Conservation (phyloP, 1,284 basidiomycete genomes). For the Fomitopsis pinicola region DNA sequence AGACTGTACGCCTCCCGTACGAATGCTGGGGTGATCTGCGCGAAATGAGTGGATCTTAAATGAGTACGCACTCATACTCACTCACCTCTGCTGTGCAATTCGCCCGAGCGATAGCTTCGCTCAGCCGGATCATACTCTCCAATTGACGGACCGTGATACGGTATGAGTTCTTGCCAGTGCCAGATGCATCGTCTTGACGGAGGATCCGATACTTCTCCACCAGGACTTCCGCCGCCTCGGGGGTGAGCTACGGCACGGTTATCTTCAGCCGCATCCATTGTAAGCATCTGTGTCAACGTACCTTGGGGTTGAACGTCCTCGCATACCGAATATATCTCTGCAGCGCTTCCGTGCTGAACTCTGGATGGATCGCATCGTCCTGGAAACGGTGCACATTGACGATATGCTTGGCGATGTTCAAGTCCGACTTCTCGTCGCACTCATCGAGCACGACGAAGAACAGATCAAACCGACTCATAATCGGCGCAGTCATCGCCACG, state of each 20-base stretch:
- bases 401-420: slow-evolving; percentile 95
- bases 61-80: neutral
- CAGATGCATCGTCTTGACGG: slow-evolving; percentile 88
- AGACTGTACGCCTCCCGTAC: slow-evolving; percentile 95
- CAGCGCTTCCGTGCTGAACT: slow-evolving; percentile 95
- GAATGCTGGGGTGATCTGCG: slow-evolving; percentile 84
- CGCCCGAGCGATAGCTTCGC: slow-evolving; percentile 95
- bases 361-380: slow-evolving; percentile 91
- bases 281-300: slow-evolving; percentile 35
- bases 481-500: slow-evolving; percentile 97
- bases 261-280: slow-evolving; percentile 31
- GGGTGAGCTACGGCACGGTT: slow-evolving; percentile 63
- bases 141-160: slow-evolving; percentile 95
- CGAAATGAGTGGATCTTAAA: neutral
- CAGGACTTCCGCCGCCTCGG: slow-evolving; percentile 88
- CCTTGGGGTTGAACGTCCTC: slow-evolving; percentile 95
- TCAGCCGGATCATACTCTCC: slow-evolving; percentile 96
- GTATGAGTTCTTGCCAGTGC: slow-evolving; percentile 88
- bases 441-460: slow-evolving; percentile 99
- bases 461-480: slow-evolving; percentile 99
- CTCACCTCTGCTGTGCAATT: slow-evolving; percentile 87
- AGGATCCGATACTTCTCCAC: slow-evolving; percentile 96
- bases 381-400: slow-evolving; percentile 97
- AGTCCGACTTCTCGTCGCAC: slow-evolving; percentile 90
- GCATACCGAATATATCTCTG: slow-evolving; percentile 98